Conservation (phyloP, 139 green algal species). For the Monoraphidium neglectum region DNA sequence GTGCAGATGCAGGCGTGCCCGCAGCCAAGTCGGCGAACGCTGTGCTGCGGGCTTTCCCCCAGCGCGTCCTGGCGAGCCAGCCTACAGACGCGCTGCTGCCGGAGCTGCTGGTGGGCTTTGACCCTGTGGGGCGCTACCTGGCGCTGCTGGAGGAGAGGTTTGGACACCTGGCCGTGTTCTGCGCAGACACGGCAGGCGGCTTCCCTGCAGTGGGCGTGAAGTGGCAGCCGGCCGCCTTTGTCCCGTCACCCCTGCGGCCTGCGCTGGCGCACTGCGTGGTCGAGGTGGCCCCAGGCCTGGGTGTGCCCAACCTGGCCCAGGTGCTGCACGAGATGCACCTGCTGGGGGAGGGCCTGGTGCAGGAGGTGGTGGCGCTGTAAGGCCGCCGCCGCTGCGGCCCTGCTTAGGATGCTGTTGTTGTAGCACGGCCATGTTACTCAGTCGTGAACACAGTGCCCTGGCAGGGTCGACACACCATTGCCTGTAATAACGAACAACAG, state of each 20-base stretch:
- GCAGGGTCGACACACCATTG: too few species aligned
- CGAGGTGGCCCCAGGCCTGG: not conserved
- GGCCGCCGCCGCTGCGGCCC: too few species aligned
- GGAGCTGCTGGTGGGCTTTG: constrained; percentile 82
- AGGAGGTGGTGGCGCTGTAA: too few species aligned
- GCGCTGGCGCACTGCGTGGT: constrained; percentile 39
- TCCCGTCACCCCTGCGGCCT: constrained; percentile 39
- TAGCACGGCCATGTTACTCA: too few species aligned
- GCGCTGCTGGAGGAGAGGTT: constrained; percentile 45
- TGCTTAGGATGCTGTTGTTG: too few species aligned
- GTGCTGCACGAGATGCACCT: too few species aligned
- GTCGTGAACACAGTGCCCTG: too few species aligned
- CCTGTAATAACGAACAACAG: too few species aligned
- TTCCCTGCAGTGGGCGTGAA: constrained; percentile 57
- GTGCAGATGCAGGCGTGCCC: not conserved
- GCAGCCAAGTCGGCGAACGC: constrained; percentile 41
- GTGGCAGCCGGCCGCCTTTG: constrained; percentile 47
- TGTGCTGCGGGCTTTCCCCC: constrained; percentile 47
- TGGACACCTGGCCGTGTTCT: constrained; percentile 60
- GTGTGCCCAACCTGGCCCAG: too few species aligned
- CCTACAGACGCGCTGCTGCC: constrained; percentile 40
- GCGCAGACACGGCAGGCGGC: constrained; percentile 56
- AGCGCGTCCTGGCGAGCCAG: constrained; percentile 43
- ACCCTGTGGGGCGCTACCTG: constrained; percentile 59
- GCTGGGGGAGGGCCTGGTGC: too few species aligned